Evolutionary conservation across 1,284 basidiomycete species (phyloP), one percentile per base, ranked within the genome.

Genomic region (Volvariella surrecta): DNA sequence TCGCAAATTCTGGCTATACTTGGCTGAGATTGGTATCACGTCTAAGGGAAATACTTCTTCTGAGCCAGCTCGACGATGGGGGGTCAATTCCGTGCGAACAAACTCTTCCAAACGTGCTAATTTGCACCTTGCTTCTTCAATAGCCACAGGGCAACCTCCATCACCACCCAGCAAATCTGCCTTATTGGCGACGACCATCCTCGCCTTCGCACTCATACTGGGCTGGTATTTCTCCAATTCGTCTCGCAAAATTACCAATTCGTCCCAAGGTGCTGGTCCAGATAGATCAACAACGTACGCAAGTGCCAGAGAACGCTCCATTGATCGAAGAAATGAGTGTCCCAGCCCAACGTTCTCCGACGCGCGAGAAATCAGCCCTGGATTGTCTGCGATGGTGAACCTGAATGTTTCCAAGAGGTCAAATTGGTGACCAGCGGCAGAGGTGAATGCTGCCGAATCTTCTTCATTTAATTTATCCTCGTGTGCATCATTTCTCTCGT

Each of bases 311-410:
- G 91, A 94, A 2, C 95, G 81, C 58, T 99, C 95, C 59, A 98
- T 89, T 4, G 91, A 88, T 2, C 92, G 80, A 18, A 99, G 64
- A 68, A 99, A 99, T 0, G 87, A 85, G 60, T 98, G 93, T 0
- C 96, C 96, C 0, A 99, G 73, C 1, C 95, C 95, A 34, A 92
- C 80, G 59, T 95, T 89, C 51, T 88, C 78, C 1, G 91, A 88
- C 1, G 94, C 90, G 8, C 77, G 74, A 4, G 79, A 75, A 40
- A 98, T 84, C 21, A 99, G 78, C 9, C 95, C 95, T 0, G 96
- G 95, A 57, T 98, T 96, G 64, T 99, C 95, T n/a, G 93, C 89
- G 45, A 99, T 82, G 1, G 89, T 94, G 66, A 98, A 93, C 2
- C 95, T 77, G 58, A 89, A 84, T 2, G 70, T 65, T 60, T 95